phyloP scores from a whole-genome alignment of 2,329 filamentous ascomycete species.

The Triangularia setosa region DNA sequence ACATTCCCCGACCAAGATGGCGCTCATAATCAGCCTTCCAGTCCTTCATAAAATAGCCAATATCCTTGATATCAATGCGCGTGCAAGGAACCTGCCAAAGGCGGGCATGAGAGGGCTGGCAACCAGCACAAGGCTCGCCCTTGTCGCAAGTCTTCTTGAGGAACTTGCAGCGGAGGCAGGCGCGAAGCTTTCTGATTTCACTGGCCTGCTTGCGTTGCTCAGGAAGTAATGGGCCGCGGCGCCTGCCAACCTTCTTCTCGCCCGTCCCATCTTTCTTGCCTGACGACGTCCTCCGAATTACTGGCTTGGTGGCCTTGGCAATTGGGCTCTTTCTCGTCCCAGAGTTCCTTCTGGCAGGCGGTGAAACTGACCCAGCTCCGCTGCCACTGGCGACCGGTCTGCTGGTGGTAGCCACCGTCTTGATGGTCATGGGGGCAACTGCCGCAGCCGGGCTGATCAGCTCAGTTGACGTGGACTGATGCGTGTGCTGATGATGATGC shows the following conservation, averaged over 20 bases:
- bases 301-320: conserved; percentile 77
- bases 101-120: conserved; percentile 90
- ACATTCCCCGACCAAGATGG: conserved; percentile 81
- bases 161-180: conserved; percentile 95
- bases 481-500: conserved; percentile 20
- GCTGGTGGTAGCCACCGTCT: conserved; percentile 54
- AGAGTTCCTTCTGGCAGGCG: conserved; percentile 63
- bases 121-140: conserved; percentile 91
- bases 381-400: conserved; percentile 56
- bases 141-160: conserved; percentile 99
- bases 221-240: conserved; percentile 83
- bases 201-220: conserved; percentile 96
- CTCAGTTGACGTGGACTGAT: conserved; percentile 42
- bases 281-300: conserved; percentile 72
- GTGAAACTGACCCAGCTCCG: conserved; percentile 58
- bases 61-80: conserved; percentile 97
- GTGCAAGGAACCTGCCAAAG: conserved; percentile 98
- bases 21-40: conserved; percentile 97
- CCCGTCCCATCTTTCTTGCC: conserved; percentile 72
- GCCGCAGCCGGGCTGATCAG: conserved; percentile 65
- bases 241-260: conserved; percentile 90
- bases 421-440: conserved; percentile 66
- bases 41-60: conserved; percentile 98
- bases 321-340: conserved; percentile 71
- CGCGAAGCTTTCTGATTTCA: conserved; percentile 91